These are phyloP conservation scores for Recurvomyces mirabilis DNA, from an alignment of 495 filamentous ascomycete genomes.

Conservation along the genomic window DNA sequence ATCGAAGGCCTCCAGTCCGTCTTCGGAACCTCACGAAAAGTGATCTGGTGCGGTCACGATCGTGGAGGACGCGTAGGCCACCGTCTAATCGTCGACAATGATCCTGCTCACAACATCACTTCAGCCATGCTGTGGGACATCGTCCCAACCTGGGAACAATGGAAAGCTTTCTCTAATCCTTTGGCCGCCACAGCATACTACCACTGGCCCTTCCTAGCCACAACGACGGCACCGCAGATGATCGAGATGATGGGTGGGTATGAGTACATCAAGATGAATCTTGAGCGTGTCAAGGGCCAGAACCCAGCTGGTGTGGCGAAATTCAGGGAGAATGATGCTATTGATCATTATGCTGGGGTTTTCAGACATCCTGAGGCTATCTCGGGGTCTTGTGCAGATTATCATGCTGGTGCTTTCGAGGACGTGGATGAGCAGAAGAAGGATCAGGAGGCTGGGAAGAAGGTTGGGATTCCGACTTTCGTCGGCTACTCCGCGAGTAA, in stretches of 20 bases:
- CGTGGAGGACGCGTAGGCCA: constrained; percentile 18
- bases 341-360: constrained; percentile 10
- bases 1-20: constrained; percentile 13
- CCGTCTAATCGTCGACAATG: constrained; percentile 15
- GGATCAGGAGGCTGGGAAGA: constrained; percentile 37
- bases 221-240: constrained; percentile 8
- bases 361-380: constrained; percentile 13
- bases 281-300: constrained; percentile 2
- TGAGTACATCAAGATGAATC: constrained; percentile 1
- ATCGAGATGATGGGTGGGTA: constrained; percentile 16
- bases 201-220: constrained; percentile 22
- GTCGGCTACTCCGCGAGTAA: constrained; percentile 37
- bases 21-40: constrained; percentile 12
- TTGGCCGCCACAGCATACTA: constrained; percentile 12
- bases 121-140: constrained; percentile 19
- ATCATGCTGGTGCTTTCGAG: constrained; percentile 32
- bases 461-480: constrained; percentile 31
- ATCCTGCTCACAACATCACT: constrained; percentile 14
- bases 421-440: constrained; percentile 35
- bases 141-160: constrained; percentile 18
- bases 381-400: constrained; percentile 35
- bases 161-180: constrained; percentile 13
- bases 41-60: constrained; percentile 20
- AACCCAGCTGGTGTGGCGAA: constrained; percentile 4
- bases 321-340: constrained; percentile 13